Percentiles rank a stretch among this genome's conserved stretches.
phyloP scores from a whole-genome alignment of 179 eudicot genomes.

The Pouteria campechiana region DNA sequence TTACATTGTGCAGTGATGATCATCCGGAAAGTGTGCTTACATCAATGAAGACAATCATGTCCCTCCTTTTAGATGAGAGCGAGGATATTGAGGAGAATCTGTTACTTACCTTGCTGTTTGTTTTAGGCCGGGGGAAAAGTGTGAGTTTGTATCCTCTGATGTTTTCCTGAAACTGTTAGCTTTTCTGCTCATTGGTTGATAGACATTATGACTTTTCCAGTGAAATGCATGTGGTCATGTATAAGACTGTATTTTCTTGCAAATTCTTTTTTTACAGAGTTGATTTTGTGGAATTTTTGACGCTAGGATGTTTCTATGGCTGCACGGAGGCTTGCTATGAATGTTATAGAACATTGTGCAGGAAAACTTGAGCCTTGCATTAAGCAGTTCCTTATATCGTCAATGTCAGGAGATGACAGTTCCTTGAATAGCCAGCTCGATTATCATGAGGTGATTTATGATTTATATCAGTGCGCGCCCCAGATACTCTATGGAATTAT shows the following conservation, averaged over 20 bases:
- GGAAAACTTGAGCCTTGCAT: conserved; percentile 81
- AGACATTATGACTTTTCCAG: neutral
- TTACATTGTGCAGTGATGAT: conserved; percentile 64
- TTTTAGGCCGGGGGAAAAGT: conserved; percentile 54
- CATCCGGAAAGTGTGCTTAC: conserved; percentile 66
- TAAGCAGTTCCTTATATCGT: conserved; percentile 76
- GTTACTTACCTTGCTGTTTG: conserved; percentile 55
- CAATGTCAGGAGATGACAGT: conserved; percentile 66
- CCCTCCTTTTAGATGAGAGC: conserved; percentile 82
- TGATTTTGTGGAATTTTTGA: conserved; percentile 9
- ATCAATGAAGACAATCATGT: conserved; percentile 83
- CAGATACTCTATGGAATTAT: conserved; percentile 73
- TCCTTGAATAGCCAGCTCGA: conserved; percentile 44
- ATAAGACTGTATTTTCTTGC: neutral
- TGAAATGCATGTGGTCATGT: no score
- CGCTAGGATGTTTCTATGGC: conserved; percentile 54
- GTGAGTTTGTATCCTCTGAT: conserved; percentile 29
- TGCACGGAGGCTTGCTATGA: conserved; percentile 83
- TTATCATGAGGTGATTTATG: conserved; percentile 71
- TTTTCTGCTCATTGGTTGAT: conserved; percentile 1
- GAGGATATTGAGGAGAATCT: conserved; percentile 78
- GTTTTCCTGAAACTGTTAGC: neutral
- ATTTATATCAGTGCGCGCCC: conserved; percentile 88
- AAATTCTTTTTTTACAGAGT: neutral
- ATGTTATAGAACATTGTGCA: conserved; percentile 66